phyloP scores from a whole-genome alignment of 2,329 filamentous ascomycete species.

The Teratosphaeria zuluensis region DNA sequence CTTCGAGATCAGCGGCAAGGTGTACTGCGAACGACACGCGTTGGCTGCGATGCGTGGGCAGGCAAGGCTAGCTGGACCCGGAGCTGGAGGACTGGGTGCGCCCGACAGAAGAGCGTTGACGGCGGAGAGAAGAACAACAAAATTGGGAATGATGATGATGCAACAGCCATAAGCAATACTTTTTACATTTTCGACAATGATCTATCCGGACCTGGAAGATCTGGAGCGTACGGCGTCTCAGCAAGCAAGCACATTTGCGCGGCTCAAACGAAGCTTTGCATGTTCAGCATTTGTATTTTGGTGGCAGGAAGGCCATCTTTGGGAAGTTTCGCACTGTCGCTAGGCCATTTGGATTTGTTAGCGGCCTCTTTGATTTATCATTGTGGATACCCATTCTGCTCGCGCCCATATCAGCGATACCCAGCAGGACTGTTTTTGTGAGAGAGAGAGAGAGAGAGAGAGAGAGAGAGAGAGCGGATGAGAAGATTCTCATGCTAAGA shows the following conservation, averaged over 20 bases:
- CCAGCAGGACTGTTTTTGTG: slow-evolving; percentile 1
- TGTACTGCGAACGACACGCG: slow-evolving; percentile 83
- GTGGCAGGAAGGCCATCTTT: background rate
- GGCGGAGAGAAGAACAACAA: slow-evolving; percentile 26
- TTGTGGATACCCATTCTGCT: slow-evolving; percentile 10
- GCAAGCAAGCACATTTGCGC: background rate
- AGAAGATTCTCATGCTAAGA: background rate
- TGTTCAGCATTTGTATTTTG: background rate
- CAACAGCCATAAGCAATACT: background rate
- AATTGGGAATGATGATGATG: slow-evolving; percentile 30
- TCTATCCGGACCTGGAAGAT: background rate
- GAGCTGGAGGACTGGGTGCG: slow-evolving; percentile 5
- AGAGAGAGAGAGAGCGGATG: background rate
- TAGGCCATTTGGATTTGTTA: background rate
- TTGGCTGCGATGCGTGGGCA: slow-evolving; percentile 35
- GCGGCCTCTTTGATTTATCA: background rate
- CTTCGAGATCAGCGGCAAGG: slow-evolving; percentile 71
- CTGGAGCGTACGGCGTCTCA: background rate
- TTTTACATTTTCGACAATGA: background rate
- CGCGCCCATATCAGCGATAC: background rate
- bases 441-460: too few species aligned
- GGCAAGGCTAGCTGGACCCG: slow-evolving; percentile 10
- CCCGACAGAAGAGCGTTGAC: slow-evolving; percentile 15
- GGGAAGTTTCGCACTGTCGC: background rate
- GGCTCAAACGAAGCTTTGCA: background rate